Conservation (phyloP, 2,329 filamentous ascomycete species). For the Fusarium globosum region DNA sequence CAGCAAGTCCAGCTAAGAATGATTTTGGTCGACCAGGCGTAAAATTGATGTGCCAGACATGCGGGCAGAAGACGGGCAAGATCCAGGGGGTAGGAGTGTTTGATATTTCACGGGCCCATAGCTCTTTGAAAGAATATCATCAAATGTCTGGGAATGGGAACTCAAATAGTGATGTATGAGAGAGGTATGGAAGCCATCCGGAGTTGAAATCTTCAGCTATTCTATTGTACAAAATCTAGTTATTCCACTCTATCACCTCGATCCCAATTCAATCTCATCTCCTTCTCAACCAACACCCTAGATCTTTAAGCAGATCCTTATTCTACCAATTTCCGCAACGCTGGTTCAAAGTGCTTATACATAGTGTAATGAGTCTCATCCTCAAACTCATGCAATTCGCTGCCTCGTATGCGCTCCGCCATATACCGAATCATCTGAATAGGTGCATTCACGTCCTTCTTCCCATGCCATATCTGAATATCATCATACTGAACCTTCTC, state of each 20-base stretch:
- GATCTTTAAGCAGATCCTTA: rapidly evolving
- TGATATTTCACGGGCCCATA: rapidly evolving
- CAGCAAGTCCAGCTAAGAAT: rapidly evolving
- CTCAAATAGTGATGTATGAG: rapidly evolving
- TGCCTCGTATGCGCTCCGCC: conserved; percentile 50
- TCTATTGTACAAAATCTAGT: background rate
- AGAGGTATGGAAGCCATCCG: rapidly evolving
- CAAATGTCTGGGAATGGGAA: rapidly evolving
- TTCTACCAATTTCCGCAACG: background rate
- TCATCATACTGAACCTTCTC: conserved; percentile 43
- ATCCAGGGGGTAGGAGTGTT: rapidly evolving
- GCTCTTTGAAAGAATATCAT: rapidly evolving
- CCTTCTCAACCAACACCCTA: rapidly evolving
- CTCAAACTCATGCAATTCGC: conserved; percentile 48
- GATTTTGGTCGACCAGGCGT: conserved; percentile 10
- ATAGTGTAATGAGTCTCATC: conserved; percentile 50
- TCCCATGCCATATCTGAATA: conserved; percentile 50
- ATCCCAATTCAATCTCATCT: background rate
- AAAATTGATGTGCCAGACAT: conserved; percentile 10
- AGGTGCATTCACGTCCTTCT: conserved; percentile 47
- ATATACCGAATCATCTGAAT: conserved; percentile 51
- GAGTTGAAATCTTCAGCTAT: rapidly evolving
- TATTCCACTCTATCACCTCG: background rate
- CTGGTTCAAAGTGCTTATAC: conserved; percentile 37
- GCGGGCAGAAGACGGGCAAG: background rate